These are phyloP conservation scores for Lipomyces yamanashiensis DNA, from an alignment of 805 yeast species.

Conservation along the genomic window DNA sequence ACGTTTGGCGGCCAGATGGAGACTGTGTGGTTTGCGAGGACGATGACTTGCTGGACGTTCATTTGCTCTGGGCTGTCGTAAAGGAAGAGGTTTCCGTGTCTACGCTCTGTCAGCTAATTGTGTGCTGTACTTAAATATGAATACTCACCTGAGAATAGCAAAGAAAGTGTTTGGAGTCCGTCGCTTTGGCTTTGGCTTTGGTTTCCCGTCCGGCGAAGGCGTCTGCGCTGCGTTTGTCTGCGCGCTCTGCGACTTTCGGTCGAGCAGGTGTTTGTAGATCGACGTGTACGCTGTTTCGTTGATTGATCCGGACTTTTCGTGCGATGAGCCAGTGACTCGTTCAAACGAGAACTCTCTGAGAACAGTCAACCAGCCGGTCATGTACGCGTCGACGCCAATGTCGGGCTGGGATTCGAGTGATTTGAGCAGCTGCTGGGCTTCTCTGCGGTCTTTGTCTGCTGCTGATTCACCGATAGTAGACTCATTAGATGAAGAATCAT, in stretches of 20 bases:
- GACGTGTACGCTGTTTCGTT: conserved; percentile 64
- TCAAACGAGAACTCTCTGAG: conserved; percentile 62
- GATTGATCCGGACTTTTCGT: conserved; percentile 39
- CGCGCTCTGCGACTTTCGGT: conserved; percentile 28
- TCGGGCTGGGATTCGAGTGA: conserved; percentile 59
- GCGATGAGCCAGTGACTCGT: conserved; percentile 35
- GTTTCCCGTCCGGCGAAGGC: conserved; percentile 43
- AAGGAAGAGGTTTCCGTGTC: conserved; percentile 87
- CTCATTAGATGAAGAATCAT: neutral
- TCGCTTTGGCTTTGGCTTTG: conserved; percentile 46
- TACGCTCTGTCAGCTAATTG: conserved; percentile 38
- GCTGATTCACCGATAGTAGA: conserved; percentile 1
- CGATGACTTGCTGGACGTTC: conserved; percentile 78
- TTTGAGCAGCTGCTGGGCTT: conserved; percentile 60
- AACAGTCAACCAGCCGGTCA: conserved; percentile 81
- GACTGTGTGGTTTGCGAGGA: conserved; percentile 69
- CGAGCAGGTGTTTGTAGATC: conserved; percentile 57
- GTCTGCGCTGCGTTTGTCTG: conserved; percentile 1
- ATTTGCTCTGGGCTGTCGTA: conserved; percentile 70
- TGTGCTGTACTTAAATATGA: neutral
- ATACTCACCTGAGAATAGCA: conserved; percentile 46
- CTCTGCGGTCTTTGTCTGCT: conserved; percentile 42
- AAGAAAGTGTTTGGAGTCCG: conserved; percentile 38
- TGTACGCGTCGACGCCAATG: conserved; percentile 66
- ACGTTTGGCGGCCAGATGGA: conserved; percentile 83